Conservation (phyloP, 306 rosid genomes). For the Amphicarpaea edgeworthii region DNA sequence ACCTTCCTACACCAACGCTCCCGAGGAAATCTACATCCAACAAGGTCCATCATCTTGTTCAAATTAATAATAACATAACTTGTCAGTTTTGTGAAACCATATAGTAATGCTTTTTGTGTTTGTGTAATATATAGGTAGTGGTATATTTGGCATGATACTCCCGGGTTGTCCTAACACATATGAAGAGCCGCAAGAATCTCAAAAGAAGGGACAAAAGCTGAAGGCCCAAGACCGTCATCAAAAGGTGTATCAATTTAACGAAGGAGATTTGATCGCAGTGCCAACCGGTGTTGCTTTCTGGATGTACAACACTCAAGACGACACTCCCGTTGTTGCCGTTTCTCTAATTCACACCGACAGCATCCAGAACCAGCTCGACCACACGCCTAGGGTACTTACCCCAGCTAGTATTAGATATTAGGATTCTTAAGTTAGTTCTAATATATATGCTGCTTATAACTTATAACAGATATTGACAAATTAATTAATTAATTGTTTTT, state of each 20-base stretch:
- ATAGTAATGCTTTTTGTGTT: too few species aligned
- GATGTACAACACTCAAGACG: constrained; percentile 48
- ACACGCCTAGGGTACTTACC: constrained; percentile 56
- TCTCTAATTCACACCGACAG: constrained; percentile 54
- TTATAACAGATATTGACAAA: too few species aligned
- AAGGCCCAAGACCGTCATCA: constrained; percentile 47
- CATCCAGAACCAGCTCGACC: constrained; percentile 67
- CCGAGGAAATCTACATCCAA: constrained; percentile 46
- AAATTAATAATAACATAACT: too few species aligned
- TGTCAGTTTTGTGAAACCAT: too few species aligned
- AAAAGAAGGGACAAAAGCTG: background rate
- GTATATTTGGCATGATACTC: constrained; percentile 38
- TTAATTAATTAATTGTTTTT: too few species aligned
- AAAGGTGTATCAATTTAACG: constrained; percentile 39
- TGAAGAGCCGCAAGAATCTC: constrained; percentile 44
- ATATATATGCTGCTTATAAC: too few species aligned
- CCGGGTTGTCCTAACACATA: constrained; percentile 42
- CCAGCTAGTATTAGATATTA: too few species aligned
- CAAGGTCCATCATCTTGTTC: constrained; percentile 28
- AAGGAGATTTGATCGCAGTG: constrained; percentile 50
- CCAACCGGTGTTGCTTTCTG: constrained; percentile 45
- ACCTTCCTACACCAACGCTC: constrained; percentile 49
- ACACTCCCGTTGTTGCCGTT: constrained; percentile 47
- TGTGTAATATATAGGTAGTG: constrained; percentile 35
- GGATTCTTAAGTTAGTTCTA: too few species aligned